Percentiles rank a stretch among this genome's conserved stretches.
Conservation (phyloP, 345 rosid genomes). For the Nephelium lappaceum region DNA sequence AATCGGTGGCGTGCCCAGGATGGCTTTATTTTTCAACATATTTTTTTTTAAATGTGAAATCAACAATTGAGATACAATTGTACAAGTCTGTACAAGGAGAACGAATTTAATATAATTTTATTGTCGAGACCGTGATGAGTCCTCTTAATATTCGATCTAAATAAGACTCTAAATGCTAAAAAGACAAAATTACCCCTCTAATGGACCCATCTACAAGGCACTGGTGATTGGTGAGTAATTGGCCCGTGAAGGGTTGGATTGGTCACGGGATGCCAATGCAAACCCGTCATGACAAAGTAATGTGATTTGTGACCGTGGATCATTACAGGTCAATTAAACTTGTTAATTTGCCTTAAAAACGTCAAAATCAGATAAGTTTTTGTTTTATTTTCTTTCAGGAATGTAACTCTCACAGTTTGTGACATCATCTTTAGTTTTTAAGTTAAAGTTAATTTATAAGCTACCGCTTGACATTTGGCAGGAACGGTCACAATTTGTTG, state of each 20-base stretch:
- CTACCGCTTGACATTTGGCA: background rate
- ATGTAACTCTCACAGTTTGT: background rate
- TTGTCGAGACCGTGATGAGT: too few relatives aligned
- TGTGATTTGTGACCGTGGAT: background rate
- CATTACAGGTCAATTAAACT: background rate
- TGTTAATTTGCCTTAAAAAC: too few relatives aligned
- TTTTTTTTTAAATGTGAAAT: too few relatives aligned
- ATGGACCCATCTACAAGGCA: background rate
- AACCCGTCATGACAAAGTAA: background rate
- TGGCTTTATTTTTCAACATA: too few relatives aligned
- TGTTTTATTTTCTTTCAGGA: background rate
- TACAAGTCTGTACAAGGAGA: background rate
- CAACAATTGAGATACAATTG: background rate
- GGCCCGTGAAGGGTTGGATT: slow-evolving; percentile 10
- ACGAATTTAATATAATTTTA: background rate
- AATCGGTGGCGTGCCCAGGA: background rate
- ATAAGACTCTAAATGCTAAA: background rate
- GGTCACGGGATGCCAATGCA: slow-evolving; percentile 9
- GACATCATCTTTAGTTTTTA: background rate
- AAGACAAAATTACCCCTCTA: too few relatives aligned
- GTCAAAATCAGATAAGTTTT: background rate
- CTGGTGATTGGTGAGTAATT: too few relatives aligned
- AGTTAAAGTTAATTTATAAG: background rate
- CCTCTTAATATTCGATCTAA: too few relatives aligned
- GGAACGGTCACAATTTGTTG: background rate